phyloP scores from a whole-genome alignment of 352 stramenopile genomes.

The Phytophthora rubi region DNA sequence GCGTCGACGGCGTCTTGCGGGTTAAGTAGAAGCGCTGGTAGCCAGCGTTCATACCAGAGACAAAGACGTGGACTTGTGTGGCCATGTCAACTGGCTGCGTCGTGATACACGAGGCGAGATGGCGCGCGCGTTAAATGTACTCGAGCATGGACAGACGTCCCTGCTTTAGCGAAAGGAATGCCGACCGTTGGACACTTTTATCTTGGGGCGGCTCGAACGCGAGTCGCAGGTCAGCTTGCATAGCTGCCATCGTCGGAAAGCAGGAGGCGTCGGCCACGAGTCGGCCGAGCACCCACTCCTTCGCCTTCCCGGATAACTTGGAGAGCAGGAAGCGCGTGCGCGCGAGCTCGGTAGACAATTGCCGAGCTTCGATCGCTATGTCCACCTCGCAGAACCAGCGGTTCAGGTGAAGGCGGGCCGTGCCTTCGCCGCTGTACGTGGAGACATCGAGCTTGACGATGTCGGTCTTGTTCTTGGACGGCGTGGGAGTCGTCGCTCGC shows the following conservation, averaged over 20 bases:
- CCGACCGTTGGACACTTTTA: constrained; percentile 7
- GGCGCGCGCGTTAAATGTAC: no score
- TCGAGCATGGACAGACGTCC: constrained; percentile 18
- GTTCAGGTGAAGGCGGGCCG: no score
- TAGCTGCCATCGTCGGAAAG: constrained; percentile 3
- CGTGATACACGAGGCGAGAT: no score
- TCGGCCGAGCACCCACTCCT: constrained; percentile 17
- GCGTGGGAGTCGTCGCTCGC: no score
- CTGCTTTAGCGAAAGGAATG: constrained; percentile 27
- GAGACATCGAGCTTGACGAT: no score
- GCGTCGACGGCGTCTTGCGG: constrained; percentile 4
- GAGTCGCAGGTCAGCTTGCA: constrained; percentile 13
- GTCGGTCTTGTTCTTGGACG: no score
- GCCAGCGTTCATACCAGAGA: constrained; percentile 24
- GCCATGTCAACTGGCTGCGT: constrained; percentile 17
- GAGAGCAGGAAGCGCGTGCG: no score
- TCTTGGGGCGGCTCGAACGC: constrained; percentile 30
- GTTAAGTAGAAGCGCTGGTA: constrained; percentile 30
- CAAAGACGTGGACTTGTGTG: constrained; percentile 33
- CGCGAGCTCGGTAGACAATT: no score
- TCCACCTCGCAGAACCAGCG: neutral
- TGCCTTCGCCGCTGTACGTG: neutral
- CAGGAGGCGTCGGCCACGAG: constrained; percentile 14
- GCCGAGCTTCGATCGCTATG: constrained; percentile 19
- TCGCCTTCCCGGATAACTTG: no score